Conservation (phyloP, 768 basidiomycete genomes). For the Pisolithus sp. region DNA sequence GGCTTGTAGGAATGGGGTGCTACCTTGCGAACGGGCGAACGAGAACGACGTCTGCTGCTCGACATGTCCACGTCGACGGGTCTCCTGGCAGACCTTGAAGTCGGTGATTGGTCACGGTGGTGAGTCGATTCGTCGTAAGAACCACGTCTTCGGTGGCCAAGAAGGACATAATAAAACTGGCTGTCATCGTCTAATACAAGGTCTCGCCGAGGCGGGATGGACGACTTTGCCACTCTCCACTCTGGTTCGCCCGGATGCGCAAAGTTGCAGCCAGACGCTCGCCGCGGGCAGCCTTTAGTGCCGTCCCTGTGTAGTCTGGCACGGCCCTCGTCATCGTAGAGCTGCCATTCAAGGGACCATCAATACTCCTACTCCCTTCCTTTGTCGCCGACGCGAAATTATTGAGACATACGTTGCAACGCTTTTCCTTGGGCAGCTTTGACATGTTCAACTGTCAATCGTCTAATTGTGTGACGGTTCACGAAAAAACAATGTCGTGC, state of each 20-base stretch:
- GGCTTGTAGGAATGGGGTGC: too few species aligned
- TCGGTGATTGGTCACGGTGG: slow-evolving; percentile 8
- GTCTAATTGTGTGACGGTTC: too few species aligned
- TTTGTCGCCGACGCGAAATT: neutral
- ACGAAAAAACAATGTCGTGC: too few species aligned
- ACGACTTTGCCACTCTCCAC: slow-evolving; percentile 26
- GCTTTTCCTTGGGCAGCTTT: slow-evolving; percentile 13
- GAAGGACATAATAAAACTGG: slow-evolving; percentile 17
- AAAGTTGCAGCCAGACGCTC: slow-evolving; percentile 20
- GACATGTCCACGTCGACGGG: slow-evolving; percentile 10
- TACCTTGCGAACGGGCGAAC: slow-evolving; percentile 18
- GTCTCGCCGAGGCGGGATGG: slow-evolving; percentile 18
- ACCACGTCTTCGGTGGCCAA: neutral
- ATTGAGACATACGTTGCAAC: slow-evolving; percentile 24
- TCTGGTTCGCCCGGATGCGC: slow-evolving; percentile 27
- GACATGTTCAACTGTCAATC: neutral
- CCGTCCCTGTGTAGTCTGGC: slow-evolving; percentile 18
- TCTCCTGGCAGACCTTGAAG: slow-evolving; percentile 3
- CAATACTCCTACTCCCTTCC: slow-evolving; percentile 3
- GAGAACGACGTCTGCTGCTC: slow-evolving; percentile 3
- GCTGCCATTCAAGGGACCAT: slow-evolving; percentile 7
- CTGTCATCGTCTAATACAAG: slow-evolving; percentile 15
- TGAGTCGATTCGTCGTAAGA: neutral
- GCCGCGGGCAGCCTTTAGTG: slow-evolving; percentile 15
- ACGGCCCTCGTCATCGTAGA: slow-evolving; percentile 24